Conservation (phyloP, 2,329 filamentous ascomycete genomes). For the Fonsecaea pedrosoi region DNA sequence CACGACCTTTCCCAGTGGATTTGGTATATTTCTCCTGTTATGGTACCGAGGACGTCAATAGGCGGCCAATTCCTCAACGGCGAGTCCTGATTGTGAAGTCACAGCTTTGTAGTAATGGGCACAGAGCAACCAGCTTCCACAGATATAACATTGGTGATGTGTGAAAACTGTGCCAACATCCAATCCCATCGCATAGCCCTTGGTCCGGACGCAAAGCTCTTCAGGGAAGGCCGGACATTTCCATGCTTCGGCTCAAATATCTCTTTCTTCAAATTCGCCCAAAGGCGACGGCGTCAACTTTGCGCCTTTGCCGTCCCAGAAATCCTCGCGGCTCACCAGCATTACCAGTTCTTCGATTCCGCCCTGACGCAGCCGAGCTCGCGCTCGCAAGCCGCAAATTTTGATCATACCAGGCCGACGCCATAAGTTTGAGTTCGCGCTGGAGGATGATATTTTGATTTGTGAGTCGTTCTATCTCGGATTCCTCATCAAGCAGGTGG, state of each 20-base stretch:
- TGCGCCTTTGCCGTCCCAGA: slow-evolving; percentile 53
- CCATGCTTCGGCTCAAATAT: not conserved
- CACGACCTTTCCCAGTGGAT: not conserved
- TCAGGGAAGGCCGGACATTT: not conserved
- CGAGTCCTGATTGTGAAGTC: not conserved
- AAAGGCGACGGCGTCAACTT: slow-evolving; percentile 45
- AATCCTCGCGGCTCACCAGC: slow-evolving; percentile 51
- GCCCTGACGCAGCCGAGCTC: slow-evolving; percentile 47
- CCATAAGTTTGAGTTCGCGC: slow-evolving; percentile 54
- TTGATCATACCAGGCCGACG: slow-evolving; percentile 56
- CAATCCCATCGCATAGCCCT: not conserved
- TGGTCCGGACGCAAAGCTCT: not conserved
- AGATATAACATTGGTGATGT: not conserved
- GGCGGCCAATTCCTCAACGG: not conserved
- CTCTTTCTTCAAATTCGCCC: slow-evolving; percentile 21
- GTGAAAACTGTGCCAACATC: not conserved
- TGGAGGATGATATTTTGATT: slow-evolving; percentile 36
- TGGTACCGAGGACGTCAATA: not conserved
- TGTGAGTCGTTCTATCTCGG: slow-evolving; percentile 33
- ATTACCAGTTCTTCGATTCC: slow-evolving; percentile 48
- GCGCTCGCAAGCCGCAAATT: slow-evolving; percentile 54
- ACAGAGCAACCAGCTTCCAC: not conserved
- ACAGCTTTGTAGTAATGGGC: not conserved
- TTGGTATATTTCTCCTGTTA: not conserved
- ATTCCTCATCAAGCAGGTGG: slow-evolving; percentile 20